Base-by-base conservation (phyloP, 2,329 filamentous ascomycete genomes). In the Ophiostoma sp. region DNA sequence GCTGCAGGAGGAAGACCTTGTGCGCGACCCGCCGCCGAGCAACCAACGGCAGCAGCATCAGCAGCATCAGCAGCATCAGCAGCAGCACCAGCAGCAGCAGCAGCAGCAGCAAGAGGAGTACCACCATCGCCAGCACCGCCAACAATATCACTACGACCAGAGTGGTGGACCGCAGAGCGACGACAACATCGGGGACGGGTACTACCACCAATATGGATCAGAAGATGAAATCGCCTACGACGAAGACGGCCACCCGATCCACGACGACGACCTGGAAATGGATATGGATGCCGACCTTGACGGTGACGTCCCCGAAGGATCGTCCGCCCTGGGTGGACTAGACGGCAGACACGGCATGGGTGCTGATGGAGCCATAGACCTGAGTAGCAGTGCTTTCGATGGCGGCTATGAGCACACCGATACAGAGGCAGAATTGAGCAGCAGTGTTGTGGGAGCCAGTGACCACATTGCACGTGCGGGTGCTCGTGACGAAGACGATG, bases 401-500 rank as follows among this genome's bases (percentile, higher is more conserved):
- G 73, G 80, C 35, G 86, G 86, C 74, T 93, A 92, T 80, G 90
- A 93, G 80, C 90, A 93, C 77, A 93, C 90, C 10, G 90, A 93
- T 79, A 90, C 89, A 1, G 90, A 92, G 74, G 89, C 83, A 10
- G 88, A 89, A 68, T 74, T 88, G 68, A 84, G 79, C 71, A 86
- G 83, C 76, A 73, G 70, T 20, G 68, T 62, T 13, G 31, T 52
- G 7, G 71, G 68, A 31, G 65, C 44, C 17, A 52, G 31, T 52
- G 68, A 62, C 36, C 60, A 39, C 17, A 35, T 39, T 6, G 17
- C 5, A 17, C 33, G 64, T 36, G 10, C 20, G 1, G 64, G 64
- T 20, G 64, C 6, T 27, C 35, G 35, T 23, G 39, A 44, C 65
- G 65, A 44, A 39, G 65, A 44, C 23, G 35, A 67, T 23, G 36